Base-by-base conservation (phyloP, 306 rosid genomes). In the Hylodesmum podocarpum region DNA sequence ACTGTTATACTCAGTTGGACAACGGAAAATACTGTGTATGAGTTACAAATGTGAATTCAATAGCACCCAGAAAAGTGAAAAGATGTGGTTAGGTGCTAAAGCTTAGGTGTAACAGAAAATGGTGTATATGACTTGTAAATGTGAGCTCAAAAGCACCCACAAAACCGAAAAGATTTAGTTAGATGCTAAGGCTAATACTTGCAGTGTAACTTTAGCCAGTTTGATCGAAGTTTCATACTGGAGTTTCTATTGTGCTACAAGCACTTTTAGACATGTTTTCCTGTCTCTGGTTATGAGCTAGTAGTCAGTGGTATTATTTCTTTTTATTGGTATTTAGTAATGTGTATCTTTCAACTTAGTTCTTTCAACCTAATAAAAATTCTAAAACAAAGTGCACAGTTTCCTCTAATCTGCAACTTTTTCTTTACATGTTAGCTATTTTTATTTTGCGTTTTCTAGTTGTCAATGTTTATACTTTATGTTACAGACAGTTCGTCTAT, bases 401-500 rank as follows among this genome's bases (percentile, higher is more conserved):
- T 73, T 67, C 14, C 15, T 14, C 14, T n/a, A 21, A 37, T 70
- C 6, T 37, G 33, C 54, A 68, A 62, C 33, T 9, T 62, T 31
- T 36, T 27, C 4, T 3, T 27, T 13, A 22, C 43, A 22, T 57
- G 11, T 69, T 24, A 31, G 51, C 41, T 61, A n/a, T 62, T 62
- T 41, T 10, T 8, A 12, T 75, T 70, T 61, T 70, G 7, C 36
- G 4, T 47, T 19, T 43, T 69, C 40, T 24, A 19, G 40, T 44
- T 15, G 40, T 82, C 49, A 53, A 28, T 41, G 21, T 47, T 34
- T 79, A 39, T 33, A 46, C 46, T 78, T 73, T 14, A 43, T 63
- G 44, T 76, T 84, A 82, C 88, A 96, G 99, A 91, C 99, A 8
- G 98, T 96, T 51, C 98, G 99, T 21, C 63, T 91, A 70, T 96